A percentile compares a stretch with the other conserved stretches of the same genome.
These are phyloP conservation scores for Nicotiana tabacum DNA, from an alignment of 257 asterid genomes.

Conservation along the genomic window DNA sequence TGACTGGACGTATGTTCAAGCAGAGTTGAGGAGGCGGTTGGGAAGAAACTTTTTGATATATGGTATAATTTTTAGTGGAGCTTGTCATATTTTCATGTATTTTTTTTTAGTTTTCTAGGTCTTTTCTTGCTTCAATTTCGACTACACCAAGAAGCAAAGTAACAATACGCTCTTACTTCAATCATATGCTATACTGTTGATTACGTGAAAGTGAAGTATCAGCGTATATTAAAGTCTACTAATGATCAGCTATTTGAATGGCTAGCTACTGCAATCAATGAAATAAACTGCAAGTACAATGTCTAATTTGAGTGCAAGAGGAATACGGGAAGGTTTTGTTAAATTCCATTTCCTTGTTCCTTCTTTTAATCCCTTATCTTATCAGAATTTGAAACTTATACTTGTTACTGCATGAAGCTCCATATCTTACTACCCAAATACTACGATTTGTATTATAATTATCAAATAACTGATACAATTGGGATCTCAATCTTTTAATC, in stretches of 20 bases:
- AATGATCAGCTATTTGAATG: too few species aligned
- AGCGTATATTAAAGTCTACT: not conserved
- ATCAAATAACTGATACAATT: not conserved
- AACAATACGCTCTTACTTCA: not conserved
- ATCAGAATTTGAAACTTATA: not conserved
- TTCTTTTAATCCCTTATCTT: not conserved
- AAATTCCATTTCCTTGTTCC: not conserved
- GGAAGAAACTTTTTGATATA: slow-evolving; percentile 67
- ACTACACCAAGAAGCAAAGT: not conserved
- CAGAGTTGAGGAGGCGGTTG: slow-evolving; percentile 72
- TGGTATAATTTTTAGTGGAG: slow-evolving; percentile 34
- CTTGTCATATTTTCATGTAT: not conserved
- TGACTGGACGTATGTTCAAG: slow-evolving; percentile 87
- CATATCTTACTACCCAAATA: not conserved
- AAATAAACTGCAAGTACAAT: not conserved
- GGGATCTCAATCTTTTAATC: not conserved
- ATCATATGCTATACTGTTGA: not conserved
- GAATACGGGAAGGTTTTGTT: not conserved
- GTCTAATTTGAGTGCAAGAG: not conserved
- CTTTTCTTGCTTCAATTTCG: not conserved
- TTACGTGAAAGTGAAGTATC: not conserved
- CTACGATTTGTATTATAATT: not conserved
- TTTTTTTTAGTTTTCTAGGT: not conserved
- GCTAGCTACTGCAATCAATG: not conserved
- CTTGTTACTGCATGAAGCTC: not conserved